Percentiles rank a stretch among this genome's conserved stretches.
phyloP scores from a whole-genome alignment of 768 basidiomycete genomes.

The Cubamyces sp. region DNA sequence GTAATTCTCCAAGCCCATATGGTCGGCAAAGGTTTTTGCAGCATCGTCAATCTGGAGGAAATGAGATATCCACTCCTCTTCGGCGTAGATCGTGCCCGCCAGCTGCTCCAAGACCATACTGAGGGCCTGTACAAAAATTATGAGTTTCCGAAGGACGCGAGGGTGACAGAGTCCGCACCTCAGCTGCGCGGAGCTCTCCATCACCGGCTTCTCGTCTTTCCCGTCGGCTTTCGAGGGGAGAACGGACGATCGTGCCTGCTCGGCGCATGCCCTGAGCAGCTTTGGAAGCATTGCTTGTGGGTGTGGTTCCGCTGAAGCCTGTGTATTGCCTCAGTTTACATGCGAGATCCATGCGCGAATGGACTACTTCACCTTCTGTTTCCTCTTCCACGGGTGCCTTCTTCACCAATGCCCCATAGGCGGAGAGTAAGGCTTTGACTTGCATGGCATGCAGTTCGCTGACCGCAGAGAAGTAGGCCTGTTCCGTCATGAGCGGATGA shows the following conservation, averaged over 20 bases:
- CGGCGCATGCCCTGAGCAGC: slow-evolving; percentile 69
- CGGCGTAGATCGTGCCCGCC: slow-evolving; percentile 72
- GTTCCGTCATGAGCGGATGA: not conserved
- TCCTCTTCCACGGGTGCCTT: slow-evolving; percentile 72
- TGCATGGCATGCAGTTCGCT: slow-evolving; percentile 84
- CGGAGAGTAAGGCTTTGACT: slow-evolving; percentile 71
- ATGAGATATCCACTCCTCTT: slow-evolving; percentile 87
- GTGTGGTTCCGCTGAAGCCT: slow-evolving; percentile 29
- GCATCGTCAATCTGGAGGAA: slow-evolving; percentile 92
- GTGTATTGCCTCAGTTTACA: not conserved
- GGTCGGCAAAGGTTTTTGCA: slow-evolving; percentile 91
- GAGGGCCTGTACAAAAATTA: slow-evolving; percentile 59
- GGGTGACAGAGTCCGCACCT: slow-evolving; percentile 48
- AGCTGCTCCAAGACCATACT: slow-evolving; percentile 76
- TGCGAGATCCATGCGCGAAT: not conserved
- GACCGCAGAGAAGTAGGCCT: slow-evolving; percentile 90
- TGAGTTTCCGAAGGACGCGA: not conserved
- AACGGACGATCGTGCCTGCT: slow-evolving; percentile 84
- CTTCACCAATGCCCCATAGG: slow-evolving; percentile 63
- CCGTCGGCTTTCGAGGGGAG: slow-evolving; percentile 60
- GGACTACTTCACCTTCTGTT: slow-evolving; percentile 59
- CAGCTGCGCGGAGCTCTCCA: slow-evolving; percentile 69
- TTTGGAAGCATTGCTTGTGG: slow-evolving; percentile 42
- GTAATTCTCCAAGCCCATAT: slow-evolving; percentile 92
- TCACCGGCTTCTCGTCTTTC: slow-evolving; percentile 61